Evolutionary conservation across 2,329 filamentous ascomycete genomes (phyloP).

Genomic region (Zelopaecilomyces penicillatus): DNA sequence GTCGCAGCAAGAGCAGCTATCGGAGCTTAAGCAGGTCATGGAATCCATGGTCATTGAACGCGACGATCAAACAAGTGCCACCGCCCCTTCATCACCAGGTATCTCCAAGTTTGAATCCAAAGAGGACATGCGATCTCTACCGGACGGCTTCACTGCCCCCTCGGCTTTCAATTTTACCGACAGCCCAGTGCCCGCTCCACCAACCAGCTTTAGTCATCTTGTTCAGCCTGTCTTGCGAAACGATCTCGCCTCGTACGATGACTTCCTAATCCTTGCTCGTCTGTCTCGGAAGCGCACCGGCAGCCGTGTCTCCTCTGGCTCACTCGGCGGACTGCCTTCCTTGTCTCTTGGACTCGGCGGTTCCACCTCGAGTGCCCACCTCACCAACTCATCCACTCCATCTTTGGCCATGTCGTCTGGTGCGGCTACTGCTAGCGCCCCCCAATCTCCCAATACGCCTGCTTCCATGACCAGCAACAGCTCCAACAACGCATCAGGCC

Average conservation of each 20-base stretch:
- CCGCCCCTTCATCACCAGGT: slow-evolving; percentile 74
- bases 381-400: slow-evolving; percentile 52
- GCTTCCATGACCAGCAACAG: slow-evolving; percentile 42
- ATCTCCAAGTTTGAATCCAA: slow-evolving; percentile 58
- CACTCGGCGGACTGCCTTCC: slow-evolving; percentile 43
- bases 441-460: slow-evolving; percentile 50
- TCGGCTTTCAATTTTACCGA: slow-evolving; percentile 11
- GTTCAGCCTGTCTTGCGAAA: slow-evolving; percentile 75
- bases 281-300: slow-evolving; percentile 52
- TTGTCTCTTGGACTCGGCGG: slow-evolving; percentile 38
- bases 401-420: slow-evolving; percentile 43
- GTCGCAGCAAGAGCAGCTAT: slow-evolving; percentile 87
- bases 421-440: slow-evolving; percentile 42
- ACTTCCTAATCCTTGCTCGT: slow-evolving; percentile 71
- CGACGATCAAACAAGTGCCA: slow-evolving; percentile 64
- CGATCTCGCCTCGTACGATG: slow-evolving; percentile 72
- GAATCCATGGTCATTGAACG: slow-evolving; percentile 70
- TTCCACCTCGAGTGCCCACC: slow-evolving; percentile 36
- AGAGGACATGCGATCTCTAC: slow-evolving; percentile 31
- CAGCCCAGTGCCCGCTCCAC: slow-evolving; percentile 42
- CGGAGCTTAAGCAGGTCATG: slow-evolving; percentile 86
- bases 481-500: slow-evolving; percentile 26
- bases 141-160: slow-evolving; percentile 23
- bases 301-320: slow-evolving; percentile 65
- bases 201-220: slow-evolving; percentile 71